Conservation (phyloP, 345 rosid species). For the Raphanus raphanistrum region DNA sequence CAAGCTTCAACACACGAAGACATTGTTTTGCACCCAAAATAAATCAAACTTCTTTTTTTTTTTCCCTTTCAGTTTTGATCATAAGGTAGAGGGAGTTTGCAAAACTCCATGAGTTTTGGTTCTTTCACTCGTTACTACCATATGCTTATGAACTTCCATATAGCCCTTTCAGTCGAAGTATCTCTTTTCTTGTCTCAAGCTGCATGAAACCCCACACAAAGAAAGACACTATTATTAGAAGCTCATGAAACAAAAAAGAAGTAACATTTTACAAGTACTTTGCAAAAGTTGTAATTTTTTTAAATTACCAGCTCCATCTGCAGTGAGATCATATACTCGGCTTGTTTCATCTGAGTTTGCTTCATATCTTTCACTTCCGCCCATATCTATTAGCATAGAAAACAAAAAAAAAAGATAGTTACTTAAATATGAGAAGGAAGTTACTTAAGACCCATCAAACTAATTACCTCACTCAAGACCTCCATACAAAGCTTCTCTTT, state of each 20-base stretch:
- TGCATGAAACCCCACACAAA: conserved; percentile 34
- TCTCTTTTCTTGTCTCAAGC: conserved; percentile 47
- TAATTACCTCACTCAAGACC: conserved; percentile 42
- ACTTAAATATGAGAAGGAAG: neutral
- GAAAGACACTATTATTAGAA: neutral
- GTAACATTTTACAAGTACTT: neutral
- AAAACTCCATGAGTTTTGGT: conserved; percentile 1
- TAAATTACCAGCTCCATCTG: conserved; percentile 60
- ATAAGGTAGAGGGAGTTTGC: neutral
- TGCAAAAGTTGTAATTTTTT: neutral
- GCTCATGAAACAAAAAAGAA: neutral
- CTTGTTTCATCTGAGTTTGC: conserved; percentile 45
- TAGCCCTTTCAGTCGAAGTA: conserved; percentile 41
- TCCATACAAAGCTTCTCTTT: conserved; percentile 8
- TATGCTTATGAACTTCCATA: conserved; percentile 14
- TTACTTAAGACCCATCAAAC: neutral
- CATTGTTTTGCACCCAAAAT: neutral
- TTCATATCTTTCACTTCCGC: conserved; percentile 45
- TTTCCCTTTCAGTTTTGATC: neutral
- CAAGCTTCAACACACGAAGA: conserved; percentile 12
- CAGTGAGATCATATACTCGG: conserved; percentile 37
- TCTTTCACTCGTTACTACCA: neutral
- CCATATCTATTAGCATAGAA: conserved; percentile 37
- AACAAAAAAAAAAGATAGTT: neutral
- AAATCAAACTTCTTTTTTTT: neutral